Percentiles rank a stretch among this genome's conserved stretches.
These are phyloP conservation scores for Cladosporium sp. DNA, from an alignment of 2,329 filamentous ascomycete genomes.

Conservation along the genomic window DNA sequence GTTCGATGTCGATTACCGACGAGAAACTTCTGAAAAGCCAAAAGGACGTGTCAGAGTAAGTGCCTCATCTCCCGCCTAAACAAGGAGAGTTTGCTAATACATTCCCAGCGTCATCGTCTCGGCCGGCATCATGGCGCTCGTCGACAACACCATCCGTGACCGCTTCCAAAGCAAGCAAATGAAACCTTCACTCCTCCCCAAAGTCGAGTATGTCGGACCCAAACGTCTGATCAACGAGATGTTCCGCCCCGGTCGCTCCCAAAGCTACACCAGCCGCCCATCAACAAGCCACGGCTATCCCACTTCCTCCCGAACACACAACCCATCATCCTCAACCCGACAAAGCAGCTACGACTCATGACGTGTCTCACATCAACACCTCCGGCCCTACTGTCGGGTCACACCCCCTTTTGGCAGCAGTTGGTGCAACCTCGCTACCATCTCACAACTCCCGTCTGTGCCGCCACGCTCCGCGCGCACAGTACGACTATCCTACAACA, in stretches of 20 bases:
- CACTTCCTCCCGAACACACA: slow-evolving; percentile 8
- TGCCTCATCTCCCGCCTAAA: slow-evolving; percentile 22
- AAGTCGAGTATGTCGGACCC: slow-evolving; percentile 58
- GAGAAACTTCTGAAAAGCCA: slow-evolving; percentile 60
- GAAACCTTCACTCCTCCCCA: slow-evolving; percentile 49
- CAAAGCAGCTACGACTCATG: slow-evolving; percentile 17
- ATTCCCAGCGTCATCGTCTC: slow-evolving; percentile 70
- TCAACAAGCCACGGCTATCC: slow-evolving; percentile 19
- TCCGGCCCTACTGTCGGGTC: slow-evolving; percentile 6
- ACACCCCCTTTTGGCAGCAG: slow-evolving; percentile 1
- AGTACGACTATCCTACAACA: no score
- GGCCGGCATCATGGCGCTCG: slow-evolving; percentile 81
- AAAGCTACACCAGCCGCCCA: slow-evolving; percentile 20
- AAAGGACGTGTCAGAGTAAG: slow-evolving; percentile 85
- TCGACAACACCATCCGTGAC: slow-evolving; percentile 85
- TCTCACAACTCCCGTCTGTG: background rate
- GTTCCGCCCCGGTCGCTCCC: slow-evolving; percentile 46
- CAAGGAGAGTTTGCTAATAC: slow-evolving; percentile 11
- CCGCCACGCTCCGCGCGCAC: background rate
- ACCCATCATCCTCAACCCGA: slow-evolving; percentile 13
- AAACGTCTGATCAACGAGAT: slow-evolving; percentile 60
- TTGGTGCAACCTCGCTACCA: background rate
- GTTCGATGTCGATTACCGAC: slow-evolving; percentile 86
- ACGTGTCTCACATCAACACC: background rate
- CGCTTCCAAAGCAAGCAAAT: slow-evolving; percentile 60